phyloP scores from a whole-genome alignment of 2,329 filamentous ascomycete genomes.

The Chrysosporium queenslandicum region DNA sequence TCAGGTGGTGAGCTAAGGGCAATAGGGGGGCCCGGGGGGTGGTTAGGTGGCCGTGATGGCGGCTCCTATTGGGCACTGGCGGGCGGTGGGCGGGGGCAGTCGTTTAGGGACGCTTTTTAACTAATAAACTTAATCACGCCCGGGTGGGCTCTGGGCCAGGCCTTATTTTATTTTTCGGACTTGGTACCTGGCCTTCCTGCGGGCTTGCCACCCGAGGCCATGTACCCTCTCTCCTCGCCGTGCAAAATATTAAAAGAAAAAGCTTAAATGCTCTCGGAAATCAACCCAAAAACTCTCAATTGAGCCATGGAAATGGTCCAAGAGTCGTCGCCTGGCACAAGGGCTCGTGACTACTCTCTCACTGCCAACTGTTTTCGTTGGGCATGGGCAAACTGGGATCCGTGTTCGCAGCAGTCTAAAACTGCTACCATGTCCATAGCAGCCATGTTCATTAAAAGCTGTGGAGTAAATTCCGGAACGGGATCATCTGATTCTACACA shows the following conservation, averaged over 20 bases:
- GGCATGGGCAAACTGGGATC: too few relatives aligned
- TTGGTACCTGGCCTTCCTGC: background rate
- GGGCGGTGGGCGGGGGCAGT: background rate
- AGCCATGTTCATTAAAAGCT: background rate
- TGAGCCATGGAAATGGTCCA: background rate
- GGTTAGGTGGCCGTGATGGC: background rate
- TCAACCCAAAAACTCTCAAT: background rate
- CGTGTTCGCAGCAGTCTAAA: too few relatives aligned
- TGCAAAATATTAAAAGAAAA: too few relatives aligned
- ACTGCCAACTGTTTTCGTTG: too few relatives aligned
- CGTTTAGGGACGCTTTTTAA: background rate
- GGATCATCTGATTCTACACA: constrained; percentile 3
- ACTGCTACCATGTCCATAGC: background rate
- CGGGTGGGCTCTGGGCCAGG: background rate
- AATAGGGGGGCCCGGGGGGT: background rate
- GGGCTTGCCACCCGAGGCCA: background rate
- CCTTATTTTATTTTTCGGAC: background rate
- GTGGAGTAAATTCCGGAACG: background rate
- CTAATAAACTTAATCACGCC: constrained; percentile 1
- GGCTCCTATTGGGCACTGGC: background rate
- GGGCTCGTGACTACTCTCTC: too few relatives aligned
- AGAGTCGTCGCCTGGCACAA: background rate
- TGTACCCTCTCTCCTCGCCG: background rate
- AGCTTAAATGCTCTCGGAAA: background rate
- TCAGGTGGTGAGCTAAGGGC: too few relatives aligned